phyloP scores from a whole-genome alignment of 83 land plant species.

The Picea engelmannii region DNA sequence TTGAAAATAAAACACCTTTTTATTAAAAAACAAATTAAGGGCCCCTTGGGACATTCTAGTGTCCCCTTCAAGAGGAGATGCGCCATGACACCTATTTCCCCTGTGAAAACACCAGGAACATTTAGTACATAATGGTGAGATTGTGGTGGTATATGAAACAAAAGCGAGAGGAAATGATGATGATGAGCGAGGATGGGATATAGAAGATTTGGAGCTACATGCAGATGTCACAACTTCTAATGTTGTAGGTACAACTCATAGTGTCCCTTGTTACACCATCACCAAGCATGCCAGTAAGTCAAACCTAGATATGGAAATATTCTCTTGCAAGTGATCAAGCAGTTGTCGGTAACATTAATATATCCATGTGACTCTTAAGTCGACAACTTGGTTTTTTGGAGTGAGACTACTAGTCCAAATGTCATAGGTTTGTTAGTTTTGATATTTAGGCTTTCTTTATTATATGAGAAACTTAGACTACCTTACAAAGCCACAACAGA shows the following conservation, averaged over 20 bases:
- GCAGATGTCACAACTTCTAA: constrained; percentile 40
- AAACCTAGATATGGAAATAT: constrained; percentile 56
- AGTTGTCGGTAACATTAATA: constrained; percentile 70
- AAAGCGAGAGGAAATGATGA: too few relatives aligned
- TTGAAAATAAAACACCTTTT: too few relatives aligned
- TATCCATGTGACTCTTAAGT: constrained; percentile 12
- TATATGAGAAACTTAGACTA: constrained; percentile 51
- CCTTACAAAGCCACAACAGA: constrained; percentile 33
- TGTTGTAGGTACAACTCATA: constrained; percentile 23
- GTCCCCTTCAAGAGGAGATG: too few relatives aligned
- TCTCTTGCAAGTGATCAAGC: constrained; percentile 76
- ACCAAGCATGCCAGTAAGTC: constrained; percentile 56
- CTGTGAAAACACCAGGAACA: too few relatives aligned
- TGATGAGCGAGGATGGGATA: too few relatives aligned
- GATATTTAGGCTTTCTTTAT: constrained; percentile 40
- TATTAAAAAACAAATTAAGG: too few relatives aligned
- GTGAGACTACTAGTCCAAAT: constrained; percentile 46
- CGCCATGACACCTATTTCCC: too few relatives aligned
- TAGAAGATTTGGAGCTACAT: constrained; percentile 51
- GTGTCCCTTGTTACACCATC: constrained; percentile 47
- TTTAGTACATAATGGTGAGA: constrained; percentile 23
- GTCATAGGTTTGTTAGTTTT: constrained; percentile 1
- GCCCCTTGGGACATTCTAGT: too few relatives aligned
- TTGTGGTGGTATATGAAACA: neutral
- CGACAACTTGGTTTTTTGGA: constrained; percentile 67